These are phyloP conservation scores for Fusarium denticulatum DNA, from an alignment of 2,329 filamentous ascomycete species.

Conservation along the genomic window DNA sequence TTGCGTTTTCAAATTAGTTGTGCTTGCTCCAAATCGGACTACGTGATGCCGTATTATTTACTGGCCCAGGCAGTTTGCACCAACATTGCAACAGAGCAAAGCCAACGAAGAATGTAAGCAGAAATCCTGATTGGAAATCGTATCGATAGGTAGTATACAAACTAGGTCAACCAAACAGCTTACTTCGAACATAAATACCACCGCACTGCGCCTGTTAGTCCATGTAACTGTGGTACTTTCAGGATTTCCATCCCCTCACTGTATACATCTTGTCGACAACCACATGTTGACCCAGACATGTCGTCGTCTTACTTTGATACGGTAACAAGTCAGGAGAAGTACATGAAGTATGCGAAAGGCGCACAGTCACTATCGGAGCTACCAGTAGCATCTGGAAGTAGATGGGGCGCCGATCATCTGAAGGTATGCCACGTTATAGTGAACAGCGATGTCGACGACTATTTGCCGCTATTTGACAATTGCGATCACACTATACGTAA, in stretches of 20 bases:
- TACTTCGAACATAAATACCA: not conserved
- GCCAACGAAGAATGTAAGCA: not conserved
- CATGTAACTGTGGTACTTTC: too few species aligned
- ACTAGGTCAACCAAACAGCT: not conserved
- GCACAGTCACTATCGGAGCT: not conserved
- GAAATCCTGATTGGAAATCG: not conserved
- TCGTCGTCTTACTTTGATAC: not conserved
- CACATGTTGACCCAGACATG: not conserved
- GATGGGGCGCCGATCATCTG: not conserved
- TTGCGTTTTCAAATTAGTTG: not conserved
- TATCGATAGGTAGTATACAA: not conserved
- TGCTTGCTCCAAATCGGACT: not conserved
- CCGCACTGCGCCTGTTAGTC: not conserved
- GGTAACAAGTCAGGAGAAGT: accelerated
- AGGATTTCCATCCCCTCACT: not conserved
- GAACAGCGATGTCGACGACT: accelerated
- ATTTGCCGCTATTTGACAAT: not conserved
- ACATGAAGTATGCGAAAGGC: accelerated
- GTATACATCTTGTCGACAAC: not conserved
- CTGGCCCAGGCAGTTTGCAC: not conserved
- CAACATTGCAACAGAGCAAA: not conserved
- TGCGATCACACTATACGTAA: not conserved
- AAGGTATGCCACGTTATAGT: not conserved
- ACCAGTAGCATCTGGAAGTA: not conserved
- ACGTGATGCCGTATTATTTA: not conserved